Evolutionary conservation across 2,329 filamentous ascomycete genomes (phyloP), one percentile per base, ranked within the genome.

Genomic region (Elsinoe australis): DNA sequence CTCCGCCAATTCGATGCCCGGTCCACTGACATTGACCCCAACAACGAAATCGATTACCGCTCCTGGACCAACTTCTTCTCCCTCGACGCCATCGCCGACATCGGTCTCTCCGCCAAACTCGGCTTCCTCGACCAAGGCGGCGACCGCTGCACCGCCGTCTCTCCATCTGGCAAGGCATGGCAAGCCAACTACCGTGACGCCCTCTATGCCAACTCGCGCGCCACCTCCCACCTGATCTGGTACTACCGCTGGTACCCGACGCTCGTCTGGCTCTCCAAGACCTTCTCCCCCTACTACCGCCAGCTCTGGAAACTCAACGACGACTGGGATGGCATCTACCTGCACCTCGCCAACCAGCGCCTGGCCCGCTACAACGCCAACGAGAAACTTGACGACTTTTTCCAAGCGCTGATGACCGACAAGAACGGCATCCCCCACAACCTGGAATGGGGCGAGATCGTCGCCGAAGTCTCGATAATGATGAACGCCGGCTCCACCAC

Each of bases 181-280:
- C 54, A 71, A 19, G 65, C 67, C 39, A 66, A 70, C 52, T 70
- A 72, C 52, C 70, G 74, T n/a, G 67, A 72, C 45, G 70, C 67
- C 19, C 67, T 79, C 2, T 72, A 78, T 53, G 66, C 70, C 19
- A 74, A 64, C 12, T 72, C 71, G 2, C 64, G 67, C 14, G 71
- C 70, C n/a, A 72, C 76, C 48, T 72, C 73, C 0, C 61, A 67
- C 1, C 62, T 77, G 1, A 59, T 73, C 15, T 78, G 72, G 71
- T 60, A 66, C 5, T 76, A 74, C 52, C 65, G 68, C 8, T 75
- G 71, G 69, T 79, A 74, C 55, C 63, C 67, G 4, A 50, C 68
- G 12, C 58, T 75, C 12, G 66, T 69, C 52, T 71, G 71, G 54
- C 36, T 77, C 0, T 67, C 69, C 14, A 71, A 73, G 44, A 48